Percentiles rank a stretch among this genome's conserved stretches.
Conservation (phyloP, 2,329 filamentous ascomycete species). For the Pseudocercospora fuligena region DNA sequence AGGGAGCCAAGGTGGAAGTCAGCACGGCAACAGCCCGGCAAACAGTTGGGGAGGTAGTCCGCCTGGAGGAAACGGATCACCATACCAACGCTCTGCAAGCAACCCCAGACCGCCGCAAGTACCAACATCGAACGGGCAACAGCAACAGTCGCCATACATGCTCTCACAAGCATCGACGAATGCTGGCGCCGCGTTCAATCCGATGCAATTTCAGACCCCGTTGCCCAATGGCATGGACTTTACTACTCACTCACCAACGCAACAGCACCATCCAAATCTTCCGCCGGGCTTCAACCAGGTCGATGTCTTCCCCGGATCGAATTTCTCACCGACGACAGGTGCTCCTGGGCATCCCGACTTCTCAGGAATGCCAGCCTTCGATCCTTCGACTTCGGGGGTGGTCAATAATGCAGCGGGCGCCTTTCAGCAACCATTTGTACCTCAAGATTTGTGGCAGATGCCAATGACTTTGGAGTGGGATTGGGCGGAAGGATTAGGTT, state of each 20-base stretch:
- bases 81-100: conserved; percentile 27
- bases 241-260: neutral
- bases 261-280: conserved; percentile 75
- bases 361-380: conserved; percentile 16
- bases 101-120: conserved; percentile 21
- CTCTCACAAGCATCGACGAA: conserved; percentile 21
- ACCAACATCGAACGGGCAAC: conserved; percentile 20
- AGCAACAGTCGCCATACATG: conserved; percentile 26
- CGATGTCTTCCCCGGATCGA: conserved; percentile 17
- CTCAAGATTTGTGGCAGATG: conserved; percentile 92
- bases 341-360: conserved; percentile 20
- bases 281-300: conserved; percentile 70
- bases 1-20: conserved; percentile 32
- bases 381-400: conserved; percentile 1
- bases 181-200: conserved; percentile 16
- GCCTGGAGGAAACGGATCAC: conserved; percentile 23
- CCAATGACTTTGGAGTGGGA: conserved; percentile 96
- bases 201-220: conserved; percentile 13
- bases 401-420: conserved; percentile 33
- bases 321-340: conserved; percentile 14
- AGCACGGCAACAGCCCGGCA: conserved; percentile 33
- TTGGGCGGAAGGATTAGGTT: conserved; percentile 59
- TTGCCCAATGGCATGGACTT: conserved; percentile 25
- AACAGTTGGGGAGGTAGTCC: conserved; percentile 35
- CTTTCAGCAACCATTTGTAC: conserved; percentile 86